A percentile compares a stretch with the other conserved stretches of the same genome.
Evolutionary conservation across 169 alveolate genomes (phyloP).

Genomic region (Ichthyophthirius multifiliis): DNA sequence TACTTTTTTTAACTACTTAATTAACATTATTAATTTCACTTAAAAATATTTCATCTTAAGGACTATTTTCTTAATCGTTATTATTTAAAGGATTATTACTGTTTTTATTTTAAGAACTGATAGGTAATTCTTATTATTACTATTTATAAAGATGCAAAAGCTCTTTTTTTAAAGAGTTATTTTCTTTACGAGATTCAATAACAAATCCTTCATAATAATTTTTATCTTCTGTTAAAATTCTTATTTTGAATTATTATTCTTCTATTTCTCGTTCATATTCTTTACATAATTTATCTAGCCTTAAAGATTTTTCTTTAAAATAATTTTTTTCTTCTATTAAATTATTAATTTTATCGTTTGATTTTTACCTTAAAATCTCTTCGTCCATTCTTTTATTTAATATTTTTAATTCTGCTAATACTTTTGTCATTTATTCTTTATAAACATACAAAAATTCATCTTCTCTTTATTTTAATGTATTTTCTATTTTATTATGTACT

Average conservation of each 20-base stretch:
- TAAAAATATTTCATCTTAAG: not conserved
- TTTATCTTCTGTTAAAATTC: conserved; percentile 30
- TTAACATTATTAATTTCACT: not conserved
- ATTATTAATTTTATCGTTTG: conserved; percentile 42
- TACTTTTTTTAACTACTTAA: conserved; percentile 14
- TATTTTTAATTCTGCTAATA: conserved; percentile 33
- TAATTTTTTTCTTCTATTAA: conserved; percentile 58
- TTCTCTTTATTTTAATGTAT: conserved; percentile 2
- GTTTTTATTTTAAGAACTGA: not conserved
- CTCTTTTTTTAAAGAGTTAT: conserved; percentile 30
- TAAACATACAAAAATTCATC: conserved; percentile 49
- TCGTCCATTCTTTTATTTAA: conserved; percentile 46
- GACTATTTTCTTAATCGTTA: too few species aligned
- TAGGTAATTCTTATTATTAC: not conserved
- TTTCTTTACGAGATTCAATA: conserved; percentile 34
- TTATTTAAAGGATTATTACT: too few species aligned
- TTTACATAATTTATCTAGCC: conserved; percentile 47
- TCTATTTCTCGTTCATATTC: conserved; percentile 40
- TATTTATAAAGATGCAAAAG: conserved; percentile 22
- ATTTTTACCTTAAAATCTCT: conserved; percentile 38
- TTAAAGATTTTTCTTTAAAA: conserved; percentile 55
- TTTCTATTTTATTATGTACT: not conserved
- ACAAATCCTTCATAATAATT: conserved; percentile 43
- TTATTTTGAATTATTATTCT: conserved; percentile 36
- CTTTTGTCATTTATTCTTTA: conserved; percentile 31